Base-by-base conservation (phyloP, 768 basidiomycete genomes). In the Guyanaporus albipodus region DNA sequence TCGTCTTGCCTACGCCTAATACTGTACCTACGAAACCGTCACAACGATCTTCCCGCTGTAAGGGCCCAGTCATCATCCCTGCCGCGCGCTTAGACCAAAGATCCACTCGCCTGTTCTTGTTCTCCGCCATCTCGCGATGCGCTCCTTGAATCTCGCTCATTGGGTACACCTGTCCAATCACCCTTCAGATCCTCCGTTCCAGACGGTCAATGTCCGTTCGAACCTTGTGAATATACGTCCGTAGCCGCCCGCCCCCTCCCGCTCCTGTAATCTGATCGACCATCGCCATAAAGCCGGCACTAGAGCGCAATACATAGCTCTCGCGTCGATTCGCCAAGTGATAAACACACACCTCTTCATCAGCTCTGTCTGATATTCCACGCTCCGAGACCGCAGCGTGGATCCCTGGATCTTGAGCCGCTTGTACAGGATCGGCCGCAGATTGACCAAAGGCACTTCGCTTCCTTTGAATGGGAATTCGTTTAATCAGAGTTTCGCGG, bases 381-480 rank as follows among this genome's bases (percentile, higher is more conserved):
- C 58, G 21, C 79, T 76, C 36, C 90, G 80, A 24, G 85, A 80
- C 19, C 92, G 82, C 24, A 96, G 70, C 2, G 91, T 95, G 18
- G 90, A 89, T 18, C 93, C 92, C 66, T 91, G 84, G 41, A 97
- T 84, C 21, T 83, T 82, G 41, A 96, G 78, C 15, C 92, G 82
- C 70, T 94, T 97, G 66, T 73, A 82, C 47, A 95, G 70, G 44
- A 96, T 78, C 9, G 82, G 83, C 6, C 57, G 57, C 37, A 96
- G 69, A 62, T 85, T 75, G 47, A 81, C 68, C 12, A 67, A 68
- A 12, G 75, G 63, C 14, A 83, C 74, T 15, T 72, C 67, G 24
- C 65, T 59, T 35, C 85, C 86, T 87, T 58, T 44, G 46, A 22
- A 53, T 39, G 38, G 39, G 34, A 29, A 50, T 58, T 48, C 50